Evolutionary conservation across 2,329 filamentous ascomycete genomes (phyloP), one percentile per base, ranked within the genome.

Genomic region (Pleurostoma richardsiae): DNA sequence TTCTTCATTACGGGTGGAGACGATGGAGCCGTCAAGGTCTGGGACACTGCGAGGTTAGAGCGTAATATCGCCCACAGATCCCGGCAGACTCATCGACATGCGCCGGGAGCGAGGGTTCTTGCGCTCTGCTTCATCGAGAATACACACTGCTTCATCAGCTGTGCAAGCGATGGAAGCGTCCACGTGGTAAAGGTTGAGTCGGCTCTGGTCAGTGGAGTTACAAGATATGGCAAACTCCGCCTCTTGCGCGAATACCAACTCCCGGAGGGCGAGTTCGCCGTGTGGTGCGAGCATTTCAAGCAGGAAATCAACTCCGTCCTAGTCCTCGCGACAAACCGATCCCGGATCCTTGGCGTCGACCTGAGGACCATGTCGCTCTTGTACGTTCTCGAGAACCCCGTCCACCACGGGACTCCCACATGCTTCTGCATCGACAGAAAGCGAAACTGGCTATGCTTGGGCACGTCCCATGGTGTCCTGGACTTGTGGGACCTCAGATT

Each of bases 401-500:
- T 96, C 3, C 88, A 95, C 57, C 92, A 99, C 59, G 94, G 94
- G 10, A 88, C 85, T 1, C 89, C 90, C 1, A 96, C 89, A 1
- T 94, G 89, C 55, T 96, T 99, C 66, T 92, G 88, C 58, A 77
- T 96, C 30, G 90, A 96, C 59, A 80, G 82, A 48, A 88, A 85
- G 60, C 85, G 87, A 43, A 90, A 94, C 59, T 99, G 94, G 94
- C 73, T 99, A 3, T 78, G 95, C 2, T 70, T 97, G 1, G 94
- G 91, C 33, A 99, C 95, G 1, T 89, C 90, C 0, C 91, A 97
- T 61, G 94, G 95, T 33, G 85, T 97, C 29, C 73, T 99, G 6
- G 88, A 95, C 61, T 77, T 99, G 2, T 99, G 94, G 94, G 94
- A 99, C 65, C 75, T 99, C 39, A 86, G 94, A n/a, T 99, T 99